Percentiles rank a stretch among this genome's conserved stretches.
Conservation (phyloP, 371 early-diverging fungal genomes). For the Mortierella sp. region DNA sequence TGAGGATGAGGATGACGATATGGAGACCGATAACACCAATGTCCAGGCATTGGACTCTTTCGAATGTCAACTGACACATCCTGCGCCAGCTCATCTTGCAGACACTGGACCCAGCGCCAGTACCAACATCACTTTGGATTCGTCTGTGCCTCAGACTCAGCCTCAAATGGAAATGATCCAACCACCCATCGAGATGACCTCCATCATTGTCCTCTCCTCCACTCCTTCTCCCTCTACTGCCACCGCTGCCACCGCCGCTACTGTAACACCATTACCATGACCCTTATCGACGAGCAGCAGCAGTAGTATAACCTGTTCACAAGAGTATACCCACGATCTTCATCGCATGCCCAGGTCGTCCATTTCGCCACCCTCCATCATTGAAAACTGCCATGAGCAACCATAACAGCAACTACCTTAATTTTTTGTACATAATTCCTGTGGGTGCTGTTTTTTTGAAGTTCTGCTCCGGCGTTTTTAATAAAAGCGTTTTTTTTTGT, state of each 20-base stretch:
- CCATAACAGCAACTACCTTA: not conserved
- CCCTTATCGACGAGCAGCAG: not conserved
- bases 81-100: not conserved
- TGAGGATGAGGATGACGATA: conserved; percentile 15
- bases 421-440: not conserved
- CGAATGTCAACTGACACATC: not conserved
- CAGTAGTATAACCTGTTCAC: not conserved
- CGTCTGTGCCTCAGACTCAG: not conserved
- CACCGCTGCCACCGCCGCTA: too few relatives aligned
- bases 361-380: not conserved
- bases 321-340: not conserved
- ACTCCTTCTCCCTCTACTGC: not conserved
- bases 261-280: not conserved
- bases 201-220: conserved; percentile 11
- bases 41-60: not conserved
- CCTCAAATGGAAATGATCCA: conserved; percentile 24
- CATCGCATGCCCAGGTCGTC: not conserved
- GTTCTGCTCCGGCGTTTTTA: too few relatives aligned
- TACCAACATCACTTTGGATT: not conserved
- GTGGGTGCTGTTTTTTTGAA: not conserved
- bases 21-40: not conserved
- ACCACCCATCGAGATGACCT: conserved; percentile 20
- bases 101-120: not conserved
- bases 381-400: not conserved
- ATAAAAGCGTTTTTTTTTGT: too few relatives aligned